Conservation (phyloP, 208 protist species). For the Acanthamoeba healyi region DNA sequence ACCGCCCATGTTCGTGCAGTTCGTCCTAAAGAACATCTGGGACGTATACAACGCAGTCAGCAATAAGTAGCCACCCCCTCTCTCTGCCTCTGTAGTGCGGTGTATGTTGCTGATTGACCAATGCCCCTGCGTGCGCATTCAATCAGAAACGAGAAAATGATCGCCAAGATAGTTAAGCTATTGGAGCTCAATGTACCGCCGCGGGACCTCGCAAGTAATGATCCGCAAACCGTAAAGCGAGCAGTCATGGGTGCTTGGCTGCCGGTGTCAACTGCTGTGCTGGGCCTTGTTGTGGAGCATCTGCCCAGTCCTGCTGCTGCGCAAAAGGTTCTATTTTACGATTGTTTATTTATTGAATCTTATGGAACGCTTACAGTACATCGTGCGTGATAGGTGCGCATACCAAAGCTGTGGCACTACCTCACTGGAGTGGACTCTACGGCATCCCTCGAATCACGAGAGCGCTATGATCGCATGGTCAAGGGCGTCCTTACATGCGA, state of each 20-base stretch:
- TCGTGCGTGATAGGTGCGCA: constrained; percentile 10
- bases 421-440: not conserved
- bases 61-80: constrained; percentile 47
- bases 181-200: constrained; percentile 87
- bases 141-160: constrained; percentile 83
- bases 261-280: constrained; percentile 94
- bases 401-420: constrained; percentile 73
- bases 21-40: constrained; percentile 97
- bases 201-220: constrained; percentile 82
- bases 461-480: constrained; percentile 43
- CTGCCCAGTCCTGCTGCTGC: constrained; percentile 93
- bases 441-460: constrained; percentile 8
- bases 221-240: constrained; percentile 74
- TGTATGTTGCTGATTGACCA: not conserved
- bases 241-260: constrained; percentile 95
- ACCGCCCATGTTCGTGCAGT: constrained; percentile 95
- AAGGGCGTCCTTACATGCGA: constrained; percentile 63
- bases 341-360: too few relatives aligned
- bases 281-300: constrained; percentile 91
- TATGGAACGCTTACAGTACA: too few relatives aligned
- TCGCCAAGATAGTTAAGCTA: constrained; percentile 90
- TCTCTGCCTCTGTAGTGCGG: not conserved
- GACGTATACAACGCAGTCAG: constrained; percentile 94
- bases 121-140: constrained; percentile 36
- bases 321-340: constrained; percentile 85